These are phyloP conservation scores for Onygenales sp. DNA, from an alignment of 2,329 filamentous ascomycete species.

Conservation along the genomic window DNA sequence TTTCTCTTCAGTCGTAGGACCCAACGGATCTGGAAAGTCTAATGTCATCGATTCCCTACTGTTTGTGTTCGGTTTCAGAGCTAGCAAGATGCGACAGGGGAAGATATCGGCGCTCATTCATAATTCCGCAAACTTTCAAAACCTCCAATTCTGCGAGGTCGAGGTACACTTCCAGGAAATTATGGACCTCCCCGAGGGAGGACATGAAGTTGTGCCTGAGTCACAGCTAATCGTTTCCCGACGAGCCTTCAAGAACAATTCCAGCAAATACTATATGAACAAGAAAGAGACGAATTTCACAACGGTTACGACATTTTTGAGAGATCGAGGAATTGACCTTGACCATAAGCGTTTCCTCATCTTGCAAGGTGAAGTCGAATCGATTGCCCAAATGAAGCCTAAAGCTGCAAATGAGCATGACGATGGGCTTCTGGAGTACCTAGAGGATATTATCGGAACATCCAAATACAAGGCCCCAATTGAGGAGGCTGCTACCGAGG, in stretches of 20 bases:
- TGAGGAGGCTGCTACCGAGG: conserved; percentile 82
- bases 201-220: conserved; percentile 66
- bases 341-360: conserved; percentile 98
- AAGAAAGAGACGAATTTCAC: conserved; percentile 85
- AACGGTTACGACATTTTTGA: conserved; percentile 74
- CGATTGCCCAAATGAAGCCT: conserved; percentile 97
- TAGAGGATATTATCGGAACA: conserved; percentile 97
- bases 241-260: conserved; percentile 93
- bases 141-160: conserved; percentile 87
- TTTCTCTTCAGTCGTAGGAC: conserved; percentile 94
- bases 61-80: conserved; percentile 98
- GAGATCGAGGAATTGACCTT: conserved; percentile 81
- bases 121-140: conserved; percentile 79
- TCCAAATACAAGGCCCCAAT: conserved; percentile 98
- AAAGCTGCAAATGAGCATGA: conserved; percentile 94
- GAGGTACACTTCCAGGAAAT: conserved; percentile 96
- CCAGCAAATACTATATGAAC: conserved; percentile 97
- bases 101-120: conserved; percentile 97
- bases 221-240: conserved; percentile 82
- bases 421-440: conserved; percentile 88
- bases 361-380: conserved; percentile 94
- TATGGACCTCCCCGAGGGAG: conserved; percentile 71
- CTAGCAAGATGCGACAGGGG: conserved; percentile 98
- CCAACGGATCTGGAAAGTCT: conserved; percentile 96
- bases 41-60: conserved; percentile 97